phyloP scores from a whole-genome alignment of 306 rosid species.

The Abrus precatorius region DNA sequence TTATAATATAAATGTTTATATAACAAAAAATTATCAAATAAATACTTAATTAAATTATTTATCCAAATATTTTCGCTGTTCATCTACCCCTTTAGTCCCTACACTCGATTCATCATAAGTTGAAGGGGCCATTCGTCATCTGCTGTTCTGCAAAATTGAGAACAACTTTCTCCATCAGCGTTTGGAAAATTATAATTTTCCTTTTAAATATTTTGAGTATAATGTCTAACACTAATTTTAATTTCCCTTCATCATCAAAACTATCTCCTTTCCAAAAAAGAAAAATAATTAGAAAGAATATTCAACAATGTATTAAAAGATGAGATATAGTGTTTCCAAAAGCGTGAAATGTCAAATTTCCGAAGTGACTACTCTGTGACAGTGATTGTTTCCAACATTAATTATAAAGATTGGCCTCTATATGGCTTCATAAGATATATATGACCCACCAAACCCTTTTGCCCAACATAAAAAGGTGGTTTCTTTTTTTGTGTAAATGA shows the following conservation, averaged over 20 bases:
- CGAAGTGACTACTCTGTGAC: background rate
- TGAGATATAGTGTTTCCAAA: conserved; percentile 8
- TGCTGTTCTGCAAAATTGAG: background rate
- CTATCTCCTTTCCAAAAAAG: background rate
- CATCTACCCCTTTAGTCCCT: background rate
- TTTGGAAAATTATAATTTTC: background rate
- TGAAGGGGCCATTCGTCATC: background rate
- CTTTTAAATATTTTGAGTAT: no score
- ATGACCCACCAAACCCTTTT: no score
- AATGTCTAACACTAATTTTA: background rate
- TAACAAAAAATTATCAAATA: background rate
- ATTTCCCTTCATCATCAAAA: background rate
- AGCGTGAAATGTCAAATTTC: background rate
- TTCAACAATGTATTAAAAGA: background rate
- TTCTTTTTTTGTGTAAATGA: no score
- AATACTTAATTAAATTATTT: background rate
- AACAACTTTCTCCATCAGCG: background rate
- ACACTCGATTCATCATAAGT: background rate
- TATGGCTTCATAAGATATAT: no score
- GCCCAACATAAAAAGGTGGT: no score
- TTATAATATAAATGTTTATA: no score
- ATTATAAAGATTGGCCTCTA: no score
- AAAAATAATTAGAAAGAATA: no score
- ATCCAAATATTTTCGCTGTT: no score
- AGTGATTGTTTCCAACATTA: no score